Conservation (phyloP, 2,329 filamentous ascomycete genomes). For the Epichloe aotearoae region DNA sequence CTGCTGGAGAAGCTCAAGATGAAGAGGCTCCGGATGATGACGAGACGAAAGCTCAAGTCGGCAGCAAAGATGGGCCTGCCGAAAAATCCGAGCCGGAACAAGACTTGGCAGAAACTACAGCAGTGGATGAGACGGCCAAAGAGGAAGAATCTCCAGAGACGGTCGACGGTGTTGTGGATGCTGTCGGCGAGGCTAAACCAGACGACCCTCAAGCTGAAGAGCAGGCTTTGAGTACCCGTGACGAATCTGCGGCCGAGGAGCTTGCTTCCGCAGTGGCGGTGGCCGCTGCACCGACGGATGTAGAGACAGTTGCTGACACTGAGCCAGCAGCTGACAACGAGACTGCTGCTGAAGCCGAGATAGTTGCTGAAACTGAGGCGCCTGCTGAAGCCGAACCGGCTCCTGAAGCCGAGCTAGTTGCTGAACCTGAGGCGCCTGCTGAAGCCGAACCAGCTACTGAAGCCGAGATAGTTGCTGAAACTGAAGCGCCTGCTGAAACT, state of each 20-base stretch:
- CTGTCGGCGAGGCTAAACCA: background rate
- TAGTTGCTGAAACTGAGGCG: too few relatives aligned
- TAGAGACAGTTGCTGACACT: background rate
- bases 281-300: background rate
- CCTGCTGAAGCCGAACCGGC: background rate
- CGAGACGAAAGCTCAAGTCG: constrained; percentile 1
- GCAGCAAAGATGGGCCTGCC: background rate
- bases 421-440: background rate
- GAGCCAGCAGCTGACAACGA: background rate
- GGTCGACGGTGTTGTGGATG: background rate
- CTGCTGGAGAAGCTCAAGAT: constrained; percentile 2
- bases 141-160: background rate
- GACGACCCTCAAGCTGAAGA: background rate
- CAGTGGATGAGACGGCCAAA: background rate
- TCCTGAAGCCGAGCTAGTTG: too few relatives aligned
- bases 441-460: background rate
- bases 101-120: background rate
- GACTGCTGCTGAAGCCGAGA: background rate
- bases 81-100: constrained; percentile 1
- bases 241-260: background rate
- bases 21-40: constrained; percentile 1
- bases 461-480: background rate
- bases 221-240: background rate
- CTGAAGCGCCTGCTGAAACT: background rate
- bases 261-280: background rate